Conservation (phyloP, 805 yeast genomes). For the Torulaspora quercuum region DNA sequence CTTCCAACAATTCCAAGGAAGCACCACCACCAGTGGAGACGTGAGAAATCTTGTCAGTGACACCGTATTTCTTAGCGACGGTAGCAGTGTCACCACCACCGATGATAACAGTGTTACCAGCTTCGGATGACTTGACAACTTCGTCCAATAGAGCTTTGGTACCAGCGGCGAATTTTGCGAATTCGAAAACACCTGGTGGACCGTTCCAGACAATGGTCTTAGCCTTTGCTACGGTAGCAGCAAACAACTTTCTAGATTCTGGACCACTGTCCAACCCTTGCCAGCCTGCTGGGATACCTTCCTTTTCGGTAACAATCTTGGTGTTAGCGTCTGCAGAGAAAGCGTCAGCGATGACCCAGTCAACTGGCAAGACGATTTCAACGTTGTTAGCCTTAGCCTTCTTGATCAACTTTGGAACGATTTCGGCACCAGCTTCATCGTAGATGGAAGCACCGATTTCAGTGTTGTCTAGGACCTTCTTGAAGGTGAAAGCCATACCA, state of each 20-base stretch:
- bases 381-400: slow-evolving; percentile 97
- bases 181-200: slow-evolving; percentile 99
- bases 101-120: slow-evolving; percentile 91
- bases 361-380: slow-evolving; percentile 90
- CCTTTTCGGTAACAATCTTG: slow-evolving; percentile 78
- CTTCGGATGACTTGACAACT: slow-evolving; percentile 77
- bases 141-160: slow-evolving; percentile 89
- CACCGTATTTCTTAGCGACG: slow-evolving; percentile 97
- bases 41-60: slow-evolving; percentile 92
- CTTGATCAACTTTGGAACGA: slow-evolving; percentile 85
- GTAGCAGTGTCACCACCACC: slow-evolving; percentile 99
- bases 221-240: slow-evolving; percentile 81
- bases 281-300: slow-evolving; percentile 93
- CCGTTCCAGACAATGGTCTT: slow-evolving; percentile 99
- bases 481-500: slow-evolving; percentile 99
- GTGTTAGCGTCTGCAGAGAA: slow-evolving; percentile 88
- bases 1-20: slow-evolving; percentile 96
- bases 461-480: slow-evolving; percentile 83
- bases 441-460: slow-evolving; percentile 87
- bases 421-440: slow-evolving; percentile 93
- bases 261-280: slow-evolving; percentile 97
- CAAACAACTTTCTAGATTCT: slow-evolving; percentile 75
- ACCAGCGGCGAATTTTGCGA: slow-evolving; percentile 86
- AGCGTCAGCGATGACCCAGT: slow-evolving; percentile 92
- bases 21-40: slow-evolving; percentile 99